phyloP scores from a whole-genome alignment of 2,329 filamentous ascomycete genomes.

The Rutstroemia sp. region DNA sequence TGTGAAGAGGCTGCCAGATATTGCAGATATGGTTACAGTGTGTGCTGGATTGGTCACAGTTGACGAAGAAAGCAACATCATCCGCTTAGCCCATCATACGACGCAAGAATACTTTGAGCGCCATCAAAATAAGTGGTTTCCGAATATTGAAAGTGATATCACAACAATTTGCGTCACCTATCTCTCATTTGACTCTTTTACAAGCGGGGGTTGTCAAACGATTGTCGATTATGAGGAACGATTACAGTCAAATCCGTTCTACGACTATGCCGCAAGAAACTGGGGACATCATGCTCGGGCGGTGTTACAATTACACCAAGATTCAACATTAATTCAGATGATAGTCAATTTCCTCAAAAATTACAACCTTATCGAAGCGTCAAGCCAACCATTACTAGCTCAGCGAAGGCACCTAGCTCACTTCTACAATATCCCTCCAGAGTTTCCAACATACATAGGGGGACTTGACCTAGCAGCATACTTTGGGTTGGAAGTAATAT shows the following conservation, averaged over 20 bases:
- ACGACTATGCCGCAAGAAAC: constrained; percentile 26
- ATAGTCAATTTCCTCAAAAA: constrained; percentile 6
- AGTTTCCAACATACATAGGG: constrained; percentile 8
- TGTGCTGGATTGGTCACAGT: constrained; percentile 24
- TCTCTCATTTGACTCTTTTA: constrained; percentile 23
- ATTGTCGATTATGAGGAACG: constrained; percentile 4
- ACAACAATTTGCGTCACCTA: constrained; percentile 22
- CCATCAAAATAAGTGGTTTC: constrained; percentile 7
- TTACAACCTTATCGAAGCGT: not conserved
- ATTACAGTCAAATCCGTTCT: constrained; percentile 22
- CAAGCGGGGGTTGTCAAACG: constrained; percentile 15
- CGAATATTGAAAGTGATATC: constrained; percentile 13
- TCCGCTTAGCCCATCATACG: constrained; percentile 25
- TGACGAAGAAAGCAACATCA: constrained; percentile 18
- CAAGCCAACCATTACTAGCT: not conserved
- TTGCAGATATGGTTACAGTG: constrained; percentile 13
- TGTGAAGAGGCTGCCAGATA: constrained; percentile 29
- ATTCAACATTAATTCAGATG: not conserved
- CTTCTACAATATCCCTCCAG: not conserved
- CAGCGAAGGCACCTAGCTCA: too few relatives aligned
- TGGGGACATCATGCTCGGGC: constrained; percentile 30
- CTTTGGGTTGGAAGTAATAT: not conserved
- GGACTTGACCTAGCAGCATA: constrained; percentile 19
- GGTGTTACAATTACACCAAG: constrained; percentile 9
- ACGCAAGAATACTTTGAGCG: constrained; percentile 24